Base-by-base conservation (phyloP, 768 basidiomycete species). In the Tricholoma bakamatsutake region DNA sequence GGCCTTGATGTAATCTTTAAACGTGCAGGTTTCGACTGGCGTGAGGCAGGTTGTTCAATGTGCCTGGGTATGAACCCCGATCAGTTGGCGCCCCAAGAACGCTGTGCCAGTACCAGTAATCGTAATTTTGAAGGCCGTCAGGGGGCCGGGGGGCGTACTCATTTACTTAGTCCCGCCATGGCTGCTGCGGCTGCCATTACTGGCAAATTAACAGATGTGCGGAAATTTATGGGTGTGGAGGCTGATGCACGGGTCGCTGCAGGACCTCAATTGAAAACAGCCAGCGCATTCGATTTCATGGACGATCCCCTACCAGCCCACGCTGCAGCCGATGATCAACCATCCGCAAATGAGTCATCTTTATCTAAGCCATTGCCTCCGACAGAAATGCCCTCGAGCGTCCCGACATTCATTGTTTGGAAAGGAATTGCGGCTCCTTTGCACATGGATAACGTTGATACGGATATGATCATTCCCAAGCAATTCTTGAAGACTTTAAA, bases 41-140 rank as follows among this genome's bases (percentile, higher is more conserved):
- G 93, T 51, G 93, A 96, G 71, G 93, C 93, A 31, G 93, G 93
- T 33, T 96, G 93, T 67, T 96, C 93, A 13, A 96, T 96, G 93
- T 96, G 93, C 72, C 71, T 96, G 61, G 93, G 92, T 40, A 96
- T 96, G 93, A 96, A 96, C 71, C 90, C 92, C 11, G 93, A 96
- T 71, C 90, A 93, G 65, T 76, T 96, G 50, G 78, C 80, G 15
- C 90, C 91, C 2, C 85, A 88, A 12, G 80, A 87, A 65, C 86
- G 93, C 43, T 95, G 93, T 64, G 93, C 93, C 9, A 92, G 90
- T 61, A 95, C 93, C 35, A 92, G 90, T 63, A 94, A 95, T 73
- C 83, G 93, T 56, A 95, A 96, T 73, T 94, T 96, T 61, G 91
- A 95, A 72, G 92, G 91, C 50, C 85, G 93, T 69, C 80, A 93